Conservation (phyloP, 441 rosid genomes). For the Gossypium davidsonii region DNA sequence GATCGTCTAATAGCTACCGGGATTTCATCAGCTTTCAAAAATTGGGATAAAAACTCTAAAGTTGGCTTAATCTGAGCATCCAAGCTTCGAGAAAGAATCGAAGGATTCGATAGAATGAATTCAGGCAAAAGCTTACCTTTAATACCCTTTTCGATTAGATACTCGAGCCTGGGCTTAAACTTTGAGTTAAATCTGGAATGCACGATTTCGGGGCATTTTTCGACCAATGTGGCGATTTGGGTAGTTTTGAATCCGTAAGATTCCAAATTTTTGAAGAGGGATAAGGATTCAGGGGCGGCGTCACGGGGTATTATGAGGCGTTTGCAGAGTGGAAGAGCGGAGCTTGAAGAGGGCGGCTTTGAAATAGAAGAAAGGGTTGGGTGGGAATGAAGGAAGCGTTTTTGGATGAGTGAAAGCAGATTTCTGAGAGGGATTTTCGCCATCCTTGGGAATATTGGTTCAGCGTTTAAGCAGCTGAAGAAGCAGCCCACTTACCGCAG, state of each 20-base stretch:
- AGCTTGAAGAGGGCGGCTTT: background rate
- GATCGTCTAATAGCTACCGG: constrained; percentile 3
- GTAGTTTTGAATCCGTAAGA: background rate
- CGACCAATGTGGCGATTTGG: background rate
- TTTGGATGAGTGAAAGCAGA: background rate
- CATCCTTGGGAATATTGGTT: background rate
- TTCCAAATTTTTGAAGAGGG: background rate
- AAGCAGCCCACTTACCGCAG: background rate
- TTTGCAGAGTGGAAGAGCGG: background rate
- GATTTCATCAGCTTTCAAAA: constrained; percentile 23
- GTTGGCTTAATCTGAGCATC: background rate
- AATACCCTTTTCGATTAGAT: background rate
- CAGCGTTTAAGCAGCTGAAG: background rate
- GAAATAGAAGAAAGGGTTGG: background rate
- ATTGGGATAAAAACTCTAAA: background rate
- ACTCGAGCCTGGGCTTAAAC: constrained; percentile 3
- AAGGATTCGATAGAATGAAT: background rate
- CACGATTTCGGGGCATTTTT: background rate
- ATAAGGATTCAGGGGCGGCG: background rate
- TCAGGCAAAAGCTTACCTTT: background rate
- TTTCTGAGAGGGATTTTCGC: background rate
- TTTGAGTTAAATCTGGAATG: background rate
- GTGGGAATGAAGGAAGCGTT: constrained; percentile 4
- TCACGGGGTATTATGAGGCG: background rate
- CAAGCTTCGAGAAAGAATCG: background rate